phyloP scores from a whole-genome alignment of 2,329 filamentous ascomycete genomes.

The Sarocladiaceae sp. region DNA sequence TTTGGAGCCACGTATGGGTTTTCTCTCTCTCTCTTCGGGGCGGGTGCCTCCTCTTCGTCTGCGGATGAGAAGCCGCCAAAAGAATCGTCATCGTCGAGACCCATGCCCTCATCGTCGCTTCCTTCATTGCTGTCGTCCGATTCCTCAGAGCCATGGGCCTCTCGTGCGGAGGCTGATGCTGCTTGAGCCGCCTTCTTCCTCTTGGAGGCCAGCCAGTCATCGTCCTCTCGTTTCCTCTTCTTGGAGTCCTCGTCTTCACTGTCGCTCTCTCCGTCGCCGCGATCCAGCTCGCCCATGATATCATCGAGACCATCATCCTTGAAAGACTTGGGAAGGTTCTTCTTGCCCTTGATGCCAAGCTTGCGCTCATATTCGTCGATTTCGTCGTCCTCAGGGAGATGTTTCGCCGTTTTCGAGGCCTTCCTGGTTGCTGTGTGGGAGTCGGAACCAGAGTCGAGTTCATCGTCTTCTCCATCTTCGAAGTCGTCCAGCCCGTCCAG shows the following conservation, averaged over 20 bases:
- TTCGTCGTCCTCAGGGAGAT: constrained; percentile 79
- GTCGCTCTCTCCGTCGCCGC: constrained; percentile 30
- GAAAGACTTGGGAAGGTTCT: constrained; percentile 65
- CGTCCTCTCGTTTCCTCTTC: constrained; percentile 53
- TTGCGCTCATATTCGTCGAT: constrained; percentile 85
- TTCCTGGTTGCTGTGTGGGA: constrained; percentile 18
- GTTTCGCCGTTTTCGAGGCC: constrained; percentile 37
- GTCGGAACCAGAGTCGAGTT: neutral
- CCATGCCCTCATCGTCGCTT: constrained; percentile 19
- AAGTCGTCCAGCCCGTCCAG: constrained; percentile 16
- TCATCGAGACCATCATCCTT: constrained; percentile 78
- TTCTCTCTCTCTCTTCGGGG: constrained; percentile 50
- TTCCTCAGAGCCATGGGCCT: constrained; percentile 16
- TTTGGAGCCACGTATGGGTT: constrained; percentile 83
- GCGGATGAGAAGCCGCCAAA: constrained; percentile 35
- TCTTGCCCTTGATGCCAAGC: constrained; percentile 71
- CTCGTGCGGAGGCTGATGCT: constrained; percentile 3
- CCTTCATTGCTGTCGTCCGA: constrained; percentile 19
- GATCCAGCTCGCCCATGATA: constrained; percentile 59
- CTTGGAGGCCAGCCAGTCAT: constrained; percentile 55
- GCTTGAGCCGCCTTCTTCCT: constrained; percentile 33
- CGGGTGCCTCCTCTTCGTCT: constrained; percentile 20
- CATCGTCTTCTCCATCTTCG: constrained; percentile 6
- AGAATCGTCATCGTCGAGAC: constrained; percentile 28
- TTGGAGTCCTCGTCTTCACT: constrained; percentile 50